Conservation (phyloP, 2,329 filamentous ascomycete species). For the Fusarium haematococcum region DNA sequence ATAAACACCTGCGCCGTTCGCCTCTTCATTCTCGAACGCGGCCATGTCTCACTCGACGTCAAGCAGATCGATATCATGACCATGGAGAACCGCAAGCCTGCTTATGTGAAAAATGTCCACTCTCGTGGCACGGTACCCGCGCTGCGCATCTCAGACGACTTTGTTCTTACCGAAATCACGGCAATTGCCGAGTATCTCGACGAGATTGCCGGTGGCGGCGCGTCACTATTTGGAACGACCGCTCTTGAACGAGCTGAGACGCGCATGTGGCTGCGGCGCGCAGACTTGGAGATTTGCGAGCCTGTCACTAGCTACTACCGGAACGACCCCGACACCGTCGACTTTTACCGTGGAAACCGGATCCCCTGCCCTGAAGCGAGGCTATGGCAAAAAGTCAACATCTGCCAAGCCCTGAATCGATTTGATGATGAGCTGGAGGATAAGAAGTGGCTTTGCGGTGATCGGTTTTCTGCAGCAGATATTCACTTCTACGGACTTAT, state of each 20-base stretch:
- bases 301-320: neutral
- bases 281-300: constrained; percentile 13
- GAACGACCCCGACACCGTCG: neutral
- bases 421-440: constrained; percentile 14
- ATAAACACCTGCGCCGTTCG: constrained; percentile 21
- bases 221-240: neutral
- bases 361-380: neutral
- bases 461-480: constrained; percentile 11
- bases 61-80: constrained; percentile 22
- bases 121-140: constrained; percentile 12
- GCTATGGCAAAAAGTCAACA: neutral
- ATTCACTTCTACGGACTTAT: constrained; percentile 10
- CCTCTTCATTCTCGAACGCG: constrained; percentile 30
- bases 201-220: neutral
- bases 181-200: constrained; percentile 17
- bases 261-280: constrained; percentile 10
- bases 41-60: constrained; percentile 11
- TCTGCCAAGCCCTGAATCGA: constrained; percentile 5
- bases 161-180: constrained; percentile 7
- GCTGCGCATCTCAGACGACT: neutral
- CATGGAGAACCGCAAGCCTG: constrained; percentile 18
- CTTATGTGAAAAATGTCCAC: constrained; percentile 21
- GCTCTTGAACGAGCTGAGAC: constrained; percentile 1
- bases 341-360: constrained; percentile 10
- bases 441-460: constrained; percentile 4